phyloP scores from a whole-genome alignment of 2,329 filamentous ascomycete species.

The Mollisia scopiformis region DNA sequence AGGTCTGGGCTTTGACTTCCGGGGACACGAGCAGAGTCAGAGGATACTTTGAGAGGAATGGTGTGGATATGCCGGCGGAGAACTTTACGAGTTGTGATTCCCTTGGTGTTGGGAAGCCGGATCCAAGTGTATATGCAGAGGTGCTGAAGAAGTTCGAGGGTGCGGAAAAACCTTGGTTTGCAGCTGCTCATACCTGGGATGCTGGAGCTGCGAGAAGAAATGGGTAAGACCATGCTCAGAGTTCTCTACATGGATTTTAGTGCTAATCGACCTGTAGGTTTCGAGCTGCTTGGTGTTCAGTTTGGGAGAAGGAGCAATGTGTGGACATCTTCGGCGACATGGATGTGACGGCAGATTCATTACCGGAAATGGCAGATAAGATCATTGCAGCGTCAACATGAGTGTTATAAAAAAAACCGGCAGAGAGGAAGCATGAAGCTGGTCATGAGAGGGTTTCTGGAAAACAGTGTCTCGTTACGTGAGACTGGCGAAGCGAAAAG shows the following conservation, averaged over 20 bases:
- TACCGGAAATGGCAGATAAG: conserved; percentile 49
- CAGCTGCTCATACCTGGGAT: conserved; percentile 62
- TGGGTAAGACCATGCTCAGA: conserved; percentile 31
- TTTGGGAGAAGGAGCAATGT: conserved; percentile 35
- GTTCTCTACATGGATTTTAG: conserved; percentile 20
- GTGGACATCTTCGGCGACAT: conserved; percentile 42
- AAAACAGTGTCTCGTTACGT: no score
- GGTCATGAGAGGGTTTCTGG: background rate
- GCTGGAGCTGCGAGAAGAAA: conserved; percentile 50
- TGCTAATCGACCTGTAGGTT: conserved; percentile 35
- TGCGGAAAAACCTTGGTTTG: conserved; percentile 53
- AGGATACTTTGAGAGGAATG: conserved; percentile 52
- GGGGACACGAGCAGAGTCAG: conserved; percentile 51
- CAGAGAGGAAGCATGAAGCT: background rate
- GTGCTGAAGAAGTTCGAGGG: conserved; percentile 44
- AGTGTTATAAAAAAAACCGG: background rate
- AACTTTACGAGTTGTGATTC: conserved; percentile 55
- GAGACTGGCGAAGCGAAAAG: background rate
- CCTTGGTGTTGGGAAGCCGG: conserved; percentile 53
- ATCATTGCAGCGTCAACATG: conserved; percentile 28
- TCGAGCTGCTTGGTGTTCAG: conserved; percentile 53
- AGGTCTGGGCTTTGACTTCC: conserved; percentile 53
- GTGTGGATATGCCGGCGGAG: conserved; percentile 51
- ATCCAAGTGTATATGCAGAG: conserved; percentile 47
- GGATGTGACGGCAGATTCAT: conserved; percentile 50